Evolutionary conservation across 2,329 filamentous ascomycete species (phyloP).

Genomic region (Rutstroemia sp.): DNA sequence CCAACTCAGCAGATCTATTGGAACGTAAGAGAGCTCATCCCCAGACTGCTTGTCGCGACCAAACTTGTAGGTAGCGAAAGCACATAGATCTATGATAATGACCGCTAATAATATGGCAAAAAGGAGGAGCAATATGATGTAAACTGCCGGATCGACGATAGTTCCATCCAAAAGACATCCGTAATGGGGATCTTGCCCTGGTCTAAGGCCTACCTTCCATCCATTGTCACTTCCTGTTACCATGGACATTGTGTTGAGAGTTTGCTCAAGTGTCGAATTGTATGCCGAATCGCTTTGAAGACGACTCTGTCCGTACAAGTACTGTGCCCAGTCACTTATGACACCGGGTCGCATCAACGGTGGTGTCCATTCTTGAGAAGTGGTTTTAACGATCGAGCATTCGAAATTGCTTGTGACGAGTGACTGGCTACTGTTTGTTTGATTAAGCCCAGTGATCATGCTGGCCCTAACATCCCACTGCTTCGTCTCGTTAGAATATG

Average conservation of each 20-base stretch:
- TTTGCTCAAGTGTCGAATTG: not conserved
- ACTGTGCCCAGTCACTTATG: not conserved
- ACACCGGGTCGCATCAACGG: not conserved
- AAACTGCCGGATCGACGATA: not conserved
- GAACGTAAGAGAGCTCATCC: not conserved
- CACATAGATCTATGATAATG: not conserved
- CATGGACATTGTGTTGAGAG: not conserved
- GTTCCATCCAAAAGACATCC: not conserved
- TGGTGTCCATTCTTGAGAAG: not conserved
- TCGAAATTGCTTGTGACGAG: not conserved
- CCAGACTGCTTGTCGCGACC: not conserved
- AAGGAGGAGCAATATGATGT: not conserved
- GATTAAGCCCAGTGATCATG: not conserved
- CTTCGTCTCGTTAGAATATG: not conserved
- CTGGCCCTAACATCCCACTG: not conserved
- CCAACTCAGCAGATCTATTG: not conserved
- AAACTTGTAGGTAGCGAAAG: not conserved
- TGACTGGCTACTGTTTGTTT: not conserved
- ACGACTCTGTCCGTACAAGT: not conserved
- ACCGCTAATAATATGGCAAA: not conserved
- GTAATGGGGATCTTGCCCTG: not conserved
- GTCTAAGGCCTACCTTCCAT: not conserved
- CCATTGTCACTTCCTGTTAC: not conserved
- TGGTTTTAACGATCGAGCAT: not conserved
- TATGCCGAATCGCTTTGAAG: not conserved